A percentile compares a stretch with the other conserved stretches of the same genome.
Evolutionary conservation across 345 rosid genomes (phyloP).

Genomic region (Clarkia xantiana): DNA sequence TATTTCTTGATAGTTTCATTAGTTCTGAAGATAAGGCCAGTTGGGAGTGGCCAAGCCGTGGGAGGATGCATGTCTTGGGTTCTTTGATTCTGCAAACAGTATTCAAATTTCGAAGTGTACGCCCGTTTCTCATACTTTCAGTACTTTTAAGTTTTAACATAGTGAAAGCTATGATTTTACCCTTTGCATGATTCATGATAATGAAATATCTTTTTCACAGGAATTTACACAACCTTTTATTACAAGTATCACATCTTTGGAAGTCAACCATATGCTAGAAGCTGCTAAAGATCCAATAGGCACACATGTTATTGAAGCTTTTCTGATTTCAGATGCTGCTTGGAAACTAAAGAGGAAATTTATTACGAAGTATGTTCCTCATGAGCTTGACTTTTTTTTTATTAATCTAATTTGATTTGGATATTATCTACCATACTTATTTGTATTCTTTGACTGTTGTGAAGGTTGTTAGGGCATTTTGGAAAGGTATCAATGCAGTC

Average conservation of each 20-base stretch:
- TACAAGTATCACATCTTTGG: conserved; percentile 59
- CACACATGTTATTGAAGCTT: conserved; percentile 79
- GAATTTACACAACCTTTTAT: conserved; percentile 58
- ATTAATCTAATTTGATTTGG: background rate
- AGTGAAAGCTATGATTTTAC: background rate
- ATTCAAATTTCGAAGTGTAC: conserved; percentile 65
- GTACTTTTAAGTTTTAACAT: background rate
- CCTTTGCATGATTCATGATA: background rate
- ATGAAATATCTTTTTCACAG: conserved; percentile 25
- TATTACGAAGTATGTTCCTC: conserved; percentile 46
- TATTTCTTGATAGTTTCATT: conserved; percentile 77
- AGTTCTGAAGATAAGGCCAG: conserved; percentile 35
- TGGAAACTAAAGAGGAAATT: conserved; percentile 59
- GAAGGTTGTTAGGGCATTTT: conserved; percentile 70
- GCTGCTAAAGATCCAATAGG: conserved; percentile 72
- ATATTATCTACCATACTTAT: background rate
- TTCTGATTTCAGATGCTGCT: conserved; percentile 60
- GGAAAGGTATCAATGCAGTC: conserved; percentile 58
- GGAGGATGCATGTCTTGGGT: conserved; percentile 74
- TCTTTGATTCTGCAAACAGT: conserved; percentile 79
- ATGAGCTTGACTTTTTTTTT: no score
- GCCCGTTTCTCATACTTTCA: conserved; percentile 15
- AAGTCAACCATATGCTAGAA: conserved; percentile 48
- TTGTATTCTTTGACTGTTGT: conserved; percentile 1
- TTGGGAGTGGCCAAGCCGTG: conserved; percentile 69